Percentiles rank a stretch among this genome's conserved stretches.
Evolutionary conservation across 768 basidiomycete species (phyloP).

Genomic region (Boletus rufocinnamomeus): DNA sequence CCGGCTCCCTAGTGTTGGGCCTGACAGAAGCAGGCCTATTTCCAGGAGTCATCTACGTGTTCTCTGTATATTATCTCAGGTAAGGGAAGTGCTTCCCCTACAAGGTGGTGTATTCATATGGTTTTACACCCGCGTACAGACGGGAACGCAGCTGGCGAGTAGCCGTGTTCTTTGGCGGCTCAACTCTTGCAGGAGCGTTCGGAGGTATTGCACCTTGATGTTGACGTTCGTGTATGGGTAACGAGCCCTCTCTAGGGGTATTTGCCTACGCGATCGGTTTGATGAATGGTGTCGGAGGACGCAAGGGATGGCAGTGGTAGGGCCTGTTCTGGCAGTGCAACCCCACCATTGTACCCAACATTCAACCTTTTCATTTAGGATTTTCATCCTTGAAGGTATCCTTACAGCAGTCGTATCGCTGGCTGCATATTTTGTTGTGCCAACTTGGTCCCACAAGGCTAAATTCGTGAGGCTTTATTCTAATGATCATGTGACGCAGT

Average conservation of each 20-base stretch:
- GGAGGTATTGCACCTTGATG: constrained; percentile 41
- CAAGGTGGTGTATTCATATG: background rate
- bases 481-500: background rate
- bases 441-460: constrained; percentile 59
- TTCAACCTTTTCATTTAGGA: constrained; percentile 37
- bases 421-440: constrained; percentile 54
- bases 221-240: background rate
- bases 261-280: constrained; percentile 59
- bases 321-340: background rate
- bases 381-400: constrained; percentile 59
- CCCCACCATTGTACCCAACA: background rate
- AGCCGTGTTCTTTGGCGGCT: constrained; percentile 62
- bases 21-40: constrained; percentile 61
- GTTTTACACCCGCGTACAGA: constrained; percentile 30
- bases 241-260: constrained; percentile 41
- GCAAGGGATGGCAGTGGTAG: constrained; percentile 61
- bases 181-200: constrained; percentile 64
- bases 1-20: constrained; percentile 47
- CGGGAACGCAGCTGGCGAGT: constrained; percentile 62
- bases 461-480: constrained; percentile 47
- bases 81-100: constrained; percentile 13
- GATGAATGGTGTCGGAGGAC: constrained; percentile 63
- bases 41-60: constrained; percentile 58
- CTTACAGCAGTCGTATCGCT: constrained; percentile 51
- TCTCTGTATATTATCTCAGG: constrained; percentile 60